Percentiles rank a stretch among this genome's conserved stretches.
Evolutionary conservation across 2,329 filamentous ascomycete genomes (phyloP).

Genomic region (Exophiala sideris): DNA sequence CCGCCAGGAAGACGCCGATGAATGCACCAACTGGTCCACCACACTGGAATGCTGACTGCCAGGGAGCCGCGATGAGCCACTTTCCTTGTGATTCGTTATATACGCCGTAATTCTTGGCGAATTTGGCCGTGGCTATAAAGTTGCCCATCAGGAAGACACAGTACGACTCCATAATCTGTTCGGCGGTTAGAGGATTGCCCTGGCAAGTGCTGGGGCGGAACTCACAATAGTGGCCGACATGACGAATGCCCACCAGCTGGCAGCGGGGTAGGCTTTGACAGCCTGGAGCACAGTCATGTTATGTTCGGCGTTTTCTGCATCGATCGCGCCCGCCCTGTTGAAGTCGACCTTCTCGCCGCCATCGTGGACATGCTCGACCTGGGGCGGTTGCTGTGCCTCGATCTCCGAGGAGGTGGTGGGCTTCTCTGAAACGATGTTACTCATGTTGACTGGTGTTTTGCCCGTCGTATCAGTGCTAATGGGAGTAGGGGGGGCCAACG

Average conservation of each 20-base stretch:
- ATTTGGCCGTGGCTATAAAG: constrained; percentile 53
- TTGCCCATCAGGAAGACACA: constrained; percentile 60
- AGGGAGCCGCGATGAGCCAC: constrained; percentile 49
- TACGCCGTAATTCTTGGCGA: constrained; percentile 49
- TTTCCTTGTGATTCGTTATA: constrained; percentile 25
- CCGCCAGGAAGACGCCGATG: constrained; percentile 58
- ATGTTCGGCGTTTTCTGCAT: constrained; percentile 56
- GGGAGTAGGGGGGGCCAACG: background rate
- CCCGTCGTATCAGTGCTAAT: constrained; percentile 1
- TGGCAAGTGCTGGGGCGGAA: constrained; percentile 12
- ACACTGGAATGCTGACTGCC: constrained; percentile 58
- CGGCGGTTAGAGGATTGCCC: constrained; percentile 20
- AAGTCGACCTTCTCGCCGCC: constrained; percentile 39
- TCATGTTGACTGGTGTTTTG: constrained; percentile 33
- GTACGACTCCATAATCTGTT: constrained; percentile 63
- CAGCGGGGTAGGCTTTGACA: constrained; percentile 52
- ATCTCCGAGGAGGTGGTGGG: constrained; percentile 32
- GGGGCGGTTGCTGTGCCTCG: constrained; percentile 31
- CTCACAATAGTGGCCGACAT: constrained; percentile 57
- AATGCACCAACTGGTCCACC: constrained; percentile 58
- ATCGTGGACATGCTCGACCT: constrained; percentile 34
- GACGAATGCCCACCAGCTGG: constrained; percentile 54
- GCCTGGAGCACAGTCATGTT: constrained; percentile 50
- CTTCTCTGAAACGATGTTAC: constrained; percentile 34
- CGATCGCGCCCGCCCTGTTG: constrained; percentile 54